Percentiles rank a stretch among this genome's conserved stretches.
phyloP scores from a whole-genome alignment of 2,329 filamentous ascomycete genomes.

The Didymella lethalis region DNA sequence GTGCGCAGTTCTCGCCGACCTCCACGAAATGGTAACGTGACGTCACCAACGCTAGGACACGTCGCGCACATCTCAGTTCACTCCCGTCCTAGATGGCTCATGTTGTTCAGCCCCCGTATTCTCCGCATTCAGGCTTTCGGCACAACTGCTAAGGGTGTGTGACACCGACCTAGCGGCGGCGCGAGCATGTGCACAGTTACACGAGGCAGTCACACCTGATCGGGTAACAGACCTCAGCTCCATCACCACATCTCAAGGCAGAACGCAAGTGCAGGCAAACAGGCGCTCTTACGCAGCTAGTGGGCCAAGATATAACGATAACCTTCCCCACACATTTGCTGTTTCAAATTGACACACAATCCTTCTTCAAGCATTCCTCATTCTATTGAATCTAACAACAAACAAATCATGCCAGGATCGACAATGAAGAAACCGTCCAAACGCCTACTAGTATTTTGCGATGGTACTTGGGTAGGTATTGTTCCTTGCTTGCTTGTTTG shows the following conservation, averaged over 20 bases:
- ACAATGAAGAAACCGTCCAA: slow-evolving; percentile 28
- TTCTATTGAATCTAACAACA: not conserved
- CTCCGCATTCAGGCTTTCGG: slow-evolving; percentile 15
- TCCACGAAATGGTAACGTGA: slow-evolving; percentile 4
- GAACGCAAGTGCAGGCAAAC: slow-evolving; percentile 13
- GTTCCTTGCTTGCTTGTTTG: too few relatives aligned
- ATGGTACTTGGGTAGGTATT: slow-evolving; percentile 44
- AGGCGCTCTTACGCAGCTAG: not conserved
- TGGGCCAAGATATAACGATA: not conserved
- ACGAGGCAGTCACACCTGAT: slow-evolving; percentile 30
- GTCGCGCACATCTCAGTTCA: not conserved
- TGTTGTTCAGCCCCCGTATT: not conserved
- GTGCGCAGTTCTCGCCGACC: not conserved
- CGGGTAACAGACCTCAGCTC: slow-evolving; percentile 17
- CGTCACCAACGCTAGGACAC: slow-evolving; percentile 15
- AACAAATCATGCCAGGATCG: slow-evolving; percentile 22
- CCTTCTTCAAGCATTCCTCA: not conserved
- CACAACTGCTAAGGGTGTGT: slow-evolving; percentile 18
- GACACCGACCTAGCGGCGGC: slow-evolving; percentile 15
- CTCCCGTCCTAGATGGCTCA: not conserved
- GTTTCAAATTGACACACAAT: not conserved
- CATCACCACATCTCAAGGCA: slow-evolving; percentile 2
- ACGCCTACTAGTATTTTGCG: slow-evolving; percentile 44
- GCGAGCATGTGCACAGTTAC: slow-evolving; percentile 20
- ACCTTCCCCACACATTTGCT: not conserved